Base-by-base conservation (phyloP, 805 yeast species). In the Metschnikowia proteae region DNA sequence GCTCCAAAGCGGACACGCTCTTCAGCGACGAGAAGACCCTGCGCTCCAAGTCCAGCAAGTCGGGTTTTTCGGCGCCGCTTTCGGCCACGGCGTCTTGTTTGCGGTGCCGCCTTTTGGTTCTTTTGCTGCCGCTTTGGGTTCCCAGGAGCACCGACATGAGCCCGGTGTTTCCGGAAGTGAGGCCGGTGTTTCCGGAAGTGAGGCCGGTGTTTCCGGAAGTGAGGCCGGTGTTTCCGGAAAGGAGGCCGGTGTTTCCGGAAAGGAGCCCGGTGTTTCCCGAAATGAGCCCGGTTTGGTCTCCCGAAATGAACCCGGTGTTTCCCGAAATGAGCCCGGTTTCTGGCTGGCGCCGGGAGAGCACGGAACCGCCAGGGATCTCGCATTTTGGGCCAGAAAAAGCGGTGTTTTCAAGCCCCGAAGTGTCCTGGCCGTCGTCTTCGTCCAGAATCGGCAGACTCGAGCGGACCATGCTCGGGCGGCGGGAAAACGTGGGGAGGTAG, bases 71-170 rank as follows among this genome's bases (percentile, higher is more conserved):
- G 3, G 38, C 13, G n/a, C 6, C 13, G 5, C n/a, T 31, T 33
- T 17, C 28, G 28, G 43, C 26, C 8, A n/a, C 17, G 13, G 10
- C 22, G 4, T 10, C 26, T 8, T 17, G 17, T 17, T 17, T 13
- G 8, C 35, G 35, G 8, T n/a, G 35, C 22, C 17, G 30, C 28
- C 37, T 38, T 23, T 39, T 50, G 29, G 38, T 11, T 25, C 40
- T 53, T 37, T 38, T 49, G 35, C 29, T 27, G 25, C 8, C n/a
- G 29, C 37, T 49, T 38, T 38, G 54, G 58, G 23, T 49, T 42
- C 7, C 60, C 60, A n/a, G 57, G 47, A 56, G 46, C 6, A 56
- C 50, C 26, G 56, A 43, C 58, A 56, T 53, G 13, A 56, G 50
- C 25, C 8, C n/a, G 29, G 39, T 49, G 58, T 26, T 49, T 42